Evolutionary conservation across 768 basidiomycete species (phyloP).

Genomic region (Fomitopsis serialis): DNA sequence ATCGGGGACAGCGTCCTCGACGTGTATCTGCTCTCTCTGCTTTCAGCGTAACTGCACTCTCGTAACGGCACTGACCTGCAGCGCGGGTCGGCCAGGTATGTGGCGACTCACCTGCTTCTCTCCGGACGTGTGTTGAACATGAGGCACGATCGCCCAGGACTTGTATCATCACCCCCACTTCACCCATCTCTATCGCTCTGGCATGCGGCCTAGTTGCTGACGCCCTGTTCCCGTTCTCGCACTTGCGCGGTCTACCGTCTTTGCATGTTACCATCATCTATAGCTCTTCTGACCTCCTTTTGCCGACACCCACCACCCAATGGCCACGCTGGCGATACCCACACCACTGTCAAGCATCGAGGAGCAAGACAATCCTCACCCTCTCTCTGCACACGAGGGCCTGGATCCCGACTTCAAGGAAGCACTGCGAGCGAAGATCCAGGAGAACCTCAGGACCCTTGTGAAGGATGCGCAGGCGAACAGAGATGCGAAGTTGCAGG

Average conservation of each 20-base stretch:
- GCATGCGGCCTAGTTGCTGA: not conserved
- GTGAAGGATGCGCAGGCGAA: slow-evolving; percentile 63
- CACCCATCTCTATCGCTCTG: not conserved
- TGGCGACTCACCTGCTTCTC: slow-evolving; percentile 18
- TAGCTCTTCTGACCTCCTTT: not conserved
- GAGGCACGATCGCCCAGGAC: slow-evolving; percentile 43
- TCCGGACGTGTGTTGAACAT: slow-evolving; percentile 49
- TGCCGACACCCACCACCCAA: not conserved
- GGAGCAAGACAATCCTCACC: slow-evolving; percentile 8
- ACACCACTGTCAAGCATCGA: not conserved
- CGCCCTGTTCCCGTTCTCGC: not conserved
- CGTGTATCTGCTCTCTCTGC: not conserved
- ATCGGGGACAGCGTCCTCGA: not conserved
- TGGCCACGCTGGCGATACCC: slow-evolving; percentile 13
- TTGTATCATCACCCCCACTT: not conserved
- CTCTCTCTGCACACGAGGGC: slow-evolving; percentile 30
- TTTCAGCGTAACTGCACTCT: not conserved
- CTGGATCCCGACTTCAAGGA: slow-evolving; percentile 55
- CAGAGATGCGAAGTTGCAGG: slow-evolving; percentile 42
- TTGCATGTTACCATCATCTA: not conserved
- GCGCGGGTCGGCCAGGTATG: slow-evolving; percentile 4
- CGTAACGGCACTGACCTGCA: not conserved
- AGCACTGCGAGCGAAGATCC: slow-evolving; percentile 44
- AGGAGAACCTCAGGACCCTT: slow-evolving; percentile 32
- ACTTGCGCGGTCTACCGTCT: not conserved